Evolutionary conservation across 495 filamentous ascomycete species (phyloP).

Genomic region (Viridothelium virens): DNA sequence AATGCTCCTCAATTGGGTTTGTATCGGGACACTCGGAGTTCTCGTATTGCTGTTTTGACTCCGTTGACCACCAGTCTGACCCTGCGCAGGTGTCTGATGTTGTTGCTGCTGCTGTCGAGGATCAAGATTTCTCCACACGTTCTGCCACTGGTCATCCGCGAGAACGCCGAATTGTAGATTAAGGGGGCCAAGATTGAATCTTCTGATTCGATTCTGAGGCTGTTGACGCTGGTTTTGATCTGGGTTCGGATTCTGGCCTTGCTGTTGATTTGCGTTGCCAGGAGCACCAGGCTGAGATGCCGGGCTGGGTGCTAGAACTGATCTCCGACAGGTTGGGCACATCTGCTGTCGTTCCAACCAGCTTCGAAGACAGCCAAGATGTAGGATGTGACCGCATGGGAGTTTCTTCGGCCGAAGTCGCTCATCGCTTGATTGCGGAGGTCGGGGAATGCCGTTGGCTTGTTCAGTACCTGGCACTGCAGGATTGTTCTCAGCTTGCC

Average conservation of each 20-base stretch:
- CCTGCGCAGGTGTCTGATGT: slow-evolving; percentile 8
- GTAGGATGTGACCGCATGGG: slow-evolving; percentile 90
- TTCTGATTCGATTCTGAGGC: slow-evolving; percentile 37
- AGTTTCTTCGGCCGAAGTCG: slow-evolving; percentile 87
- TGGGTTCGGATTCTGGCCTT: slow-evolving; percentile 11
- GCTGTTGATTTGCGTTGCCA: slow-evolving; percentile 8
- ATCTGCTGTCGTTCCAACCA: slow-evolving; percentile 99
- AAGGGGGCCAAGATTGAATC: slow-evolving; percentile 51
- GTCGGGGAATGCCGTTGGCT: slow-evolving; percentile 22
- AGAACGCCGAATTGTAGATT: slow-evolving; percentile 51
- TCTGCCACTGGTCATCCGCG: slow-evolving; percentile 5
- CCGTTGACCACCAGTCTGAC: slow-evolving; percentile 10
- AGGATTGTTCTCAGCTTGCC: slow-evolving; percentile 35
- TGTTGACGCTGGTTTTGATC: slow-evolving; percentile 24
- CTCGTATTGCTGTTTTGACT: slow-evolving; percentile 15
- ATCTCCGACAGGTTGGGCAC: slow-evolving; percentile 85
- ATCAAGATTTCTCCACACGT: slow-evolving; percentile 39
- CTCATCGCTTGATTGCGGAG: slow-evolving; percentile 52
- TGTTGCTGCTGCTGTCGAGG: slow-evolving; percentile 31
- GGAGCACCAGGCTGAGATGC: background rate
- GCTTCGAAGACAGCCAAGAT: slow-evolving; percentile 87
- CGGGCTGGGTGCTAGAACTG: slow-evolving; percentile 49
- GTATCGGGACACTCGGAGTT: slow-evolving; percentile 32
- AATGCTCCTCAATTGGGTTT: slow-evolving; percentile 52
- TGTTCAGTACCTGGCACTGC: slow-evolving; percentile 30